phyloP scores from a whole-genome alignment of 2,329 filamentous ascomycete genomes.

The Fusarium tanahbumbuense region DNA sequence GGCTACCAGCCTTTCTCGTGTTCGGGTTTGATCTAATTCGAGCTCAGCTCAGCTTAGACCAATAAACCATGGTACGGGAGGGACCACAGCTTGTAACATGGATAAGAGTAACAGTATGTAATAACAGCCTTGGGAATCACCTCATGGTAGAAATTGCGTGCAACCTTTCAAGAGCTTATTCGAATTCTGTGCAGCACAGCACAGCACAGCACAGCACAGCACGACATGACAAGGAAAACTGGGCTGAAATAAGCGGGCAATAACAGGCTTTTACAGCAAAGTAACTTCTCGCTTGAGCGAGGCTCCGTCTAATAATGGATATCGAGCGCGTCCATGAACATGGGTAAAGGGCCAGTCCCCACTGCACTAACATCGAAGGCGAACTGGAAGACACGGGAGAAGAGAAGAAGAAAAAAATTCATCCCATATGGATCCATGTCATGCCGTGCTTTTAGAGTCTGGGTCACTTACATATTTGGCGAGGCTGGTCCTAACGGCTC shows the following conservation, averaged over 20 bases:
- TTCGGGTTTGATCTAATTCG: constrained; percentile 31
- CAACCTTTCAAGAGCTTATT: background rate
- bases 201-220: background rate
- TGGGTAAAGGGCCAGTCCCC: constrained; percentile 19
- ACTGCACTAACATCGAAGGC: constrained; percentile 30
- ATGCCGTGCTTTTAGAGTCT: constrained; percentile 7
- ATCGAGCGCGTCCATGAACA: background rate
- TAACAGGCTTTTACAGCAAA: background rate
- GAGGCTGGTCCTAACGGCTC: background rate
- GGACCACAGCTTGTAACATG: constrained; percentile 27
- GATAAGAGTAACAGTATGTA: background rate
- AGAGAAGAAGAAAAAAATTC: constrained; percentile 31
- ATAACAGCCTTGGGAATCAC: background rate
- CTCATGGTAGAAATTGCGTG: background rate
- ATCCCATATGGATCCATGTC: constrained; percentile 6
- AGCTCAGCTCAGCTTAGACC: constrained; percentile 20
- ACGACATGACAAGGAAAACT: background rate
- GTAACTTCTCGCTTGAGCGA: constrained; percentile 8
- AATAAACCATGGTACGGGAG: constrained; percentile 28
- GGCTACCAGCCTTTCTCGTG: constrained; percentile 30
- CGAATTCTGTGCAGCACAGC: background rate
- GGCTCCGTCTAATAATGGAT: constrained; percentile 17
- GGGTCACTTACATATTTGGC: background rate
- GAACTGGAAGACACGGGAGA: constrained; percentile 31
- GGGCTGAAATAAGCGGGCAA: constrained; percentile 5